Percentiles rank a stretch among this genome's conserved stretches.
Conservation (phyloP, 305 asterid genomes). For the Ajuga reptans region DNA sequence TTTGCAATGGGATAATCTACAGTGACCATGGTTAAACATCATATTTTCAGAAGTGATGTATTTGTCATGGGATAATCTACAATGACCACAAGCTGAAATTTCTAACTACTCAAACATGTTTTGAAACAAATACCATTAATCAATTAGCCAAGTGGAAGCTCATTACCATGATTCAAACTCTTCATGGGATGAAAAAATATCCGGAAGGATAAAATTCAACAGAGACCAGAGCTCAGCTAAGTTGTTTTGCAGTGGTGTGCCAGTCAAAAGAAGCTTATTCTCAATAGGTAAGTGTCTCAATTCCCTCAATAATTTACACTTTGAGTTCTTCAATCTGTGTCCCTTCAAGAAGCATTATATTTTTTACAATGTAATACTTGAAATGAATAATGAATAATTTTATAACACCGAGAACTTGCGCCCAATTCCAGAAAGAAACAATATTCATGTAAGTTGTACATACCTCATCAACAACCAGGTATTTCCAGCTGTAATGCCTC, state of each 20-base stretch:
- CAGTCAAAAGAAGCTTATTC: conserved; percentile 89
- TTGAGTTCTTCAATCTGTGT: conserved; percentile 84
- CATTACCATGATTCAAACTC: conserved; percentile 94
- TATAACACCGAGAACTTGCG: neutral
- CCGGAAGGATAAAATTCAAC: conserved; percentile 95
- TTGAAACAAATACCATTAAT: neutral
- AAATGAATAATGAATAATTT: neutral
- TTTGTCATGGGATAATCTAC: too few species aligned
- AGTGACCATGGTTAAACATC: too few species aligned
- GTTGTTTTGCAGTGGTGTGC: conserved; percentile 96
- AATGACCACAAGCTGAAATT: too few species aligned
- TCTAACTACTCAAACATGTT: too few species aligned
- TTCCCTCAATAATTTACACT: conserved; percentile 71
- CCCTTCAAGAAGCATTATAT: conserved; percentile 51
- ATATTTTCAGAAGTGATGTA: too few species aligned
- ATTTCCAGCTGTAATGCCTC: conserved; percentile 81
- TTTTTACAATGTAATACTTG: neutral
- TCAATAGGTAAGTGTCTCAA: conserved; percentile 52
- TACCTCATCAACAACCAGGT: conserved; percentile 97
- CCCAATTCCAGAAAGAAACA: conserved; percentile 3
- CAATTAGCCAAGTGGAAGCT: neutral
- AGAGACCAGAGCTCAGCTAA: conserved; percentile 96
- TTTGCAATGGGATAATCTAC: too few species aligned
- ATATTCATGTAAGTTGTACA: neutral
- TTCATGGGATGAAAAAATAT: conserved; percentile 78